A percentile compares a stretch with the other conserved stretches of the same genome.
These are phyloP conservation scores for Nigrospora osmanthi DNA, from an alignment of 2,329 filamentous ascomycete genomes.

Conservation along the genomic window DNA sequence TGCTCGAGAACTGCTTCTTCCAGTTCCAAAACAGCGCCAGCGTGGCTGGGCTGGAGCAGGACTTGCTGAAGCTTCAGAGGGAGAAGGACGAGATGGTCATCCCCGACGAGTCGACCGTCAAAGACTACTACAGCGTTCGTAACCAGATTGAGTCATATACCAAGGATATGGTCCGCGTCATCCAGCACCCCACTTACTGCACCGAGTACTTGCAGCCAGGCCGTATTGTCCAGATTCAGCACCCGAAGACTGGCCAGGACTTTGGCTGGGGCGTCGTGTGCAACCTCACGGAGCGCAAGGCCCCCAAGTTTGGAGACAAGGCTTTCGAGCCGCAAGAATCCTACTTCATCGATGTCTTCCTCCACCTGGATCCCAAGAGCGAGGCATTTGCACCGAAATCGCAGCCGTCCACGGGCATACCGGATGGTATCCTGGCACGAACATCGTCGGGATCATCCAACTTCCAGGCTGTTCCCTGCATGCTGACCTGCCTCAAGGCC, in stretches of 20 bases:
- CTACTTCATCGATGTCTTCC: conserved; percentile 74
- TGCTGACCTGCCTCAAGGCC: conserved; percentile 77
- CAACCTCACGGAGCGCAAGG: conserved; percentile 59
- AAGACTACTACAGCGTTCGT: conserved; percentile 88
- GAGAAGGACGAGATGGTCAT: conserved; percentile 69
- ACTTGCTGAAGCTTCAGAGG: conserved; percentile 70
- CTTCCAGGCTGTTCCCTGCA: conserved; percentile 78
- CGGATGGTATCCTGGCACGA: conserved; percentile 57
- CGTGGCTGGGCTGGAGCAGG: conserved; percentile 75
- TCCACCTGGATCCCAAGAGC: conserved; percentile 49
- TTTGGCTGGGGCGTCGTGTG: conserved; percentile 94
- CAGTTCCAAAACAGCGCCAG: conserved; percentile 95
- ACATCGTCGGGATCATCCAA: conserved; percentile 56
- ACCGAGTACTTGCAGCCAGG: conserved; percentile 78
- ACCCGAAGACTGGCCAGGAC: conserved; percentile 59
- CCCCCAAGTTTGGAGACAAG: conserved; percentile 58
- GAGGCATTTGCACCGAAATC: conserved; percentile 29
- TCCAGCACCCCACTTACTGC: conserved; percentile 85
- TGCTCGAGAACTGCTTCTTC: conserved; percentile 97
- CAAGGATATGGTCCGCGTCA: conserved; percentile 83
- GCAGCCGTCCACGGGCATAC: conserved; percentile 37
- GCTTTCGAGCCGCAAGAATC: conserved; percentile 68
- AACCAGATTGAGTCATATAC: conserved; percentile 77
- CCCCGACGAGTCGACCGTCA: conserved; percentile 77
- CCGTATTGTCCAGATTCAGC: conserved; percentile 80